phyloP scores from a whole-genome alignment of 441 rosid genomes.

The Pelargonium australe region DNA sequence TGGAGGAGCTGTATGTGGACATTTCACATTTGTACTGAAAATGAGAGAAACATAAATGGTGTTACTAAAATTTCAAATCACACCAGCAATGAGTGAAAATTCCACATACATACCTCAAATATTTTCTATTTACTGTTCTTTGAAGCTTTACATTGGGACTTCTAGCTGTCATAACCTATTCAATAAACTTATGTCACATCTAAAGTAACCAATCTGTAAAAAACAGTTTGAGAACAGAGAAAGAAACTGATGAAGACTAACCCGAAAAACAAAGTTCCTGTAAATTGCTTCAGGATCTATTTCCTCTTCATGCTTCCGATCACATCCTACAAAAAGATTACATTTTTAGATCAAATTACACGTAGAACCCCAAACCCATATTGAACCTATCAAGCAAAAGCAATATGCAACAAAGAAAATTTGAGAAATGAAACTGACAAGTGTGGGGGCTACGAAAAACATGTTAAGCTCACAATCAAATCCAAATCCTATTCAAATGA shows the following conservation, averaged over 20 bases:
- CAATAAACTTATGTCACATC: slow-evolving; percentile 14
- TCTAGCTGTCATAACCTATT: slow-evolving; percentile 95
- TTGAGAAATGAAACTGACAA: no score
- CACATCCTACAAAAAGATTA: slow-evolving; percentile 50
- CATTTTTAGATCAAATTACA: background rate
- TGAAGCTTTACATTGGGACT: slow-evolving; percentile 75
- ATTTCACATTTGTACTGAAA: slow-evolving; percentile 42
- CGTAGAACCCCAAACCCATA: no score
- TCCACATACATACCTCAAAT: slow-evolving; percentile 29
- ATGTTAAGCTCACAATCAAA: background rate
- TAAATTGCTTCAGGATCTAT: slow-evolving; percentile 79
- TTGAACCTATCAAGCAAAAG: background rate
- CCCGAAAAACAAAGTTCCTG: slow-evolving; percentile 80
- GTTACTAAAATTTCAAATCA: background rate
- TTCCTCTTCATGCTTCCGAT: slow-evolving; percentile 84
- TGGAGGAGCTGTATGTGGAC: slow-evolving; percentile 80
- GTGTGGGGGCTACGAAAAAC: no score
- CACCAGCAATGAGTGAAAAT: background rate
- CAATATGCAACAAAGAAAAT: background rate
- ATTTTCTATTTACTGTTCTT: slow-evolving; percentile 47
- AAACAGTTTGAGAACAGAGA: background rate
- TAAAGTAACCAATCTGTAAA: slow-evolving; percentile 3
- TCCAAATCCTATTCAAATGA: background rate
- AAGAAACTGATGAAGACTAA: slow-evolving; percentile 22
- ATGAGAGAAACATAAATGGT: background rate